Percentiles rank a stretch among this genome's conserved stretches.
These are phyloP conservation scores for Claviceps monticola DNA, from an alignment of 2,329 filamentous ascomycete species.

Conservation along the genomic window DNA sequence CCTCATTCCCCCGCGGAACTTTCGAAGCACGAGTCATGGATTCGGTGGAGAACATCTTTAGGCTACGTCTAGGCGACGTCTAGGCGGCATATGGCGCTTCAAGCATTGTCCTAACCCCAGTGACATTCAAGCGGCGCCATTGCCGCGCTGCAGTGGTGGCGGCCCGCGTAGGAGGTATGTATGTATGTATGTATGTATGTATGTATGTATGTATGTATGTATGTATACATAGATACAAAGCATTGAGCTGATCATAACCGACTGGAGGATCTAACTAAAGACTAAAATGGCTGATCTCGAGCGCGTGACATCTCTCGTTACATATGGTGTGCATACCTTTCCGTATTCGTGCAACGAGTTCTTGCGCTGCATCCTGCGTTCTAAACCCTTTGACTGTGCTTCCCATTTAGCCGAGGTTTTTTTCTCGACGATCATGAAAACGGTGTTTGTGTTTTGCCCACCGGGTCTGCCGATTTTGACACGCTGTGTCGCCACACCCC, in stretches of 20 bases:
- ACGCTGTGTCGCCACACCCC: too few species aligned
- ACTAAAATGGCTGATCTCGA: background rate
- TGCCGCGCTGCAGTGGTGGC: background rate
- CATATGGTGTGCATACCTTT: too few species aligned
- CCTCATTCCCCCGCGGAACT: background rate
- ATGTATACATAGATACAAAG: background rate
- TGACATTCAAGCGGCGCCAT: background rate
- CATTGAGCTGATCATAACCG: background rate
- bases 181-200: too few species aligned
- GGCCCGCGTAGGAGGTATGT: too few species aligned
- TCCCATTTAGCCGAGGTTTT: background rate
- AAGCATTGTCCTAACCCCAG: background rate
- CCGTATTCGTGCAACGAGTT: too few species aligned
- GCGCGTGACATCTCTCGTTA: background rate
- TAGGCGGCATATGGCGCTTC: constrained; percentile 3
- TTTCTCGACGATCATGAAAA: too few species aligned
- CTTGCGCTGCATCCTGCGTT: background rate
- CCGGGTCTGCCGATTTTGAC: too few species aligned
- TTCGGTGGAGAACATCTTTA: background rate
- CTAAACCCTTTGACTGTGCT: background rate
- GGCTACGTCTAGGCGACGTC: background rate
- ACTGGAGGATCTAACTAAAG: background rate
- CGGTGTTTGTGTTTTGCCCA: background rate
- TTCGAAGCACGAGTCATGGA: background rate
- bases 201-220: too few species aligned